These are phyloP conservation scores for Drechslera avenae DNA, from an alignment of 2,329 filamentous ascomycete genomes.

Conservation along the genomic window DNA sequence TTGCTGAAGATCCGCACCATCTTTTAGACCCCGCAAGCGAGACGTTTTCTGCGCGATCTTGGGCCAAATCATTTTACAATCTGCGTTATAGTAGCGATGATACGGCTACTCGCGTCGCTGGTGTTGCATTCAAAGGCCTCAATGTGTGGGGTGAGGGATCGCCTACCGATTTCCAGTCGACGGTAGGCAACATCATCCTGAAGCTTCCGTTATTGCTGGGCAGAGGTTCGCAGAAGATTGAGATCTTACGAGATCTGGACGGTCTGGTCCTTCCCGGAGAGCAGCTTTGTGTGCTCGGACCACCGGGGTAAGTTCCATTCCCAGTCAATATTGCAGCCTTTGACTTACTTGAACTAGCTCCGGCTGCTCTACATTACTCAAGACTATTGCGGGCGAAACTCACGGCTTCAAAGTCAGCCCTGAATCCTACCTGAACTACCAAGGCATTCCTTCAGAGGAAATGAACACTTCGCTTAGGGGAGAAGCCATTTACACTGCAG, in stretches of 20 bases:
- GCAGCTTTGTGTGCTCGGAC: conserved; percentile 74
- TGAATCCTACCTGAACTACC: conserved; percentile 77
- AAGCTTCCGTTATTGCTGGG: conserved; percentile 60
- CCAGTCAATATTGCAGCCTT: no score
- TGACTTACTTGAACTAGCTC: conserved; percentile 26
- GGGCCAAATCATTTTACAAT: conserved; percentile 55
- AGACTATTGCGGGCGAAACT: conserved; percentile 80
- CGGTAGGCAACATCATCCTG: conserved; percentile 65
- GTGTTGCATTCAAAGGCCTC: conserved; percentile 68
- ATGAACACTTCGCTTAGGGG: conserved; percentile 79
- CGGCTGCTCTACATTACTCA: conserved; percentile 81
- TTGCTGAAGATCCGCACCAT: conserved; percentile 44
- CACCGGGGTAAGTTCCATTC: conserved; percentile 53
- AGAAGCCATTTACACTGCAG: conserved; percentile 83
- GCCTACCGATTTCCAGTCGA: conserved; percentile 70
- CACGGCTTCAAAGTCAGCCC: conserved; percentile 76
- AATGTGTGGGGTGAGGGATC: conserved; percentile 69
- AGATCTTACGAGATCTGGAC: conserved; percentile 70
- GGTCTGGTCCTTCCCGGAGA: conserved; percentile 71
- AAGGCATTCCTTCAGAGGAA: conserved; percentile 70
- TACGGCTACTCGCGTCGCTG: conserved; percentile 59
- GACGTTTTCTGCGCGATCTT: conserved; percentile 51
- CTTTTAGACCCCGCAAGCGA: conserved; percentile 50
- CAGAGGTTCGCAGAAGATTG: conserved; percentile 60
- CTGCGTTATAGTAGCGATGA: conserved; percentile 52